A percentile compares a stretch with the other conserved stretches of the same genome.
Conservation (phyloP, 768 basidiomycete genomes). For the Amanita rimosa region DNA sequence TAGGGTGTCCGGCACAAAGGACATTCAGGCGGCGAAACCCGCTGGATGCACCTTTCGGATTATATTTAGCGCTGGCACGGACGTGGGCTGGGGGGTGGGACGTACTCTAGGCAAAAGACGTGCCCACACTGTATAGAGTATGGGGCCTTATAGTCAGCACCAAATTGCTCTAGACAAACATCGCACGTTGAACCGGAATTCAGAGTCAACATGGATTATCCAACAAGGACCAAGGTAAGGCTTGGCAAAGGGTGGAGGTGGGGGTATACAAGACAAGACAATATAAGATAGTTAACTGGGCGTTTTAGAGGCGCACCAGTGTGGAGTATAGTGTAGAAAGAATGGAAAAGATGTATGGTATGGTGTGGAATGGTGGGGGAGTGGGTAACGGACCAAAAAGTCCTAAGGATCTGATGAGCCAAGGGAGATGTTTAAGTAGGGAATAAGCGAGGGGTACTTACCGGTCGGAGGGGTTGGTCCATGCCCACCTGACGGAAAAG, state of each 20-base stretch:
- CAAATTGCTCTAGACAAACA: slow-evolving; percentile 61
- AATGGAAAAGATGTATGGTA: slow-evolving; percentile 5
- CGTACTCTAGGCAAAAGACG: slow-evolving; percentile 47
- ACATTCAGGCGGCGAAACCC: slow-evolving; percentile 37
- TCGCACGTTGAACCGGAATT: slow-evolving; percentile 60
- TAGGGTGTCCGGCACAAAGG: slow-evolving; percentile 56
- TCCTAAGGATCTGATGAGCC: slow-evolving; percentile 20
- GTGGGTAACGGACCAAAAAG: slow-evolving; percentile 19
- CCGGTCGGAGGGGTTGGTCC: slow-evolving; percentile 19
- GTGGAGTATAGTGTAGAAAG: slow-evolving; percentile 14
- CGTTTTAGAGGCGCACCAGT: slow-evolving; percentile 8
- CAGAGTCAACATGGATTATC: slow-evolving; percentile 48
- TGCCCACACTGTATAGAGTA: slow-evolving; percentile 65
- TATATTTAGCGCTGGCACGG: background rate
- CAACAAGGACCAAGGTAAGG: slow-evolving; percentile 19
- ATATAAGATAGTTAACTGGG: slow-evolving; percentile 11
- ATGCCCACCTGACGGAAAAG: slow-evolving; percentile 15
- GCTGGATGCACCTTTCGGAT: slow-evolving; percentile 41
- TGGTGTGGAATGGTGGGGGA: slow-evolving; percentile 8
- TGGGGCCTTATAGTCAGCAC: slow-evolving; percentile 39
- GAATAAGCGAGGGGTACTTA: slow-evolving; percentile 21
- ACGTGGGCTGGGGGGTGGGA: slow-evolving; percentile 6
- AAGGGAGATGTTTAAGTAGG: slow-evolving; percentile 24
- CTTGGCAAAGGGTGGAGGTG: slow-evolving; percentile 12
- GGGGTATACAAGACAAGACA: slow-evolving; percentile 12